These are phyloP conservation scores for Tricholoma saponaceum DNA, from an alignment of 768 basidiomycete species.

Conservation along the genomic window DNA sequence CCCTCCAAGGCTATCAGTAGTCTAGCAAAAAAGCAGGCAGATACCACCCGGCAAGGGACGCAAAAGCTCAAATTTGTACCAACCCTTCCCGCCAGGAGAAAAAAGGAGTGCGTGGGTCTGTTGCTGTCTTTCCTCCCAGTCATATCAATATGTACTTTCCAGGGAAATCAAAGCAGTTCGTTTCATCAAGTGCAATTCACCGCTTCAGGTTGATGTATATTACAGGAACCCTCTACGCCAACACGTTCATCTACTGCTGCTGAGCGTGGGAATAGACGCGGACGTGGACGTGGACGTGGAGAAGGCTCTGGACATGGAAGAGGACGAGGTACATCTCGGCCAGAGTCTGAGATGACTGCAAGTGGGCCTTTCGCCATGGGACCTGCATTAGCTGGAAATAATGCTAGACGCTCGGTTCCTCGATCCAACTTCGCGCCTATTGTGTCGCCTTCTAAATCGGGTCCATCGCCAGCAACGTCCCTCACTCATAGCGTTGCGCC, in stretches of 20 bases:
- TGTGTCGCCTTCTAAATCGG: slow-evolving; percentile 33
- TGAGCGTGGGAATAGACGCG: too few relatives aligned
- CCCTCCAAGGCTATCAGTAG: slow-evolving; percentile 68
- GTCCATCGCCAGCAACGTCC: slow-evolving; percentile 41
- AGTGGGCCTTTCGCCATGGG: slow-evolving; percentile 89
- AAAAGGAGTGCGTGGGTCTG: slow-evolving; percentile 65
- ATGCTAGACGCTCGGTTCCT: slow-evolving; percentile 45
- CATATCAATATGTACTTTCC: slow-evolving; percentile 8
- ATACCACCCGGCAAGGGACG: slow-evolving; percentile 70
- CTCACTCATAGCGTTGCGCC: slow-evolving; percentile 50
- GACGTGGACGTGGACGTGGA: slow-evolving; percentile 42
- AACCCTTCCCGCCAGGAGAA: slow-evolving; percentile 68
- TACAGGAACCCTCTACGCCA: slow-evolving; percentile 44
- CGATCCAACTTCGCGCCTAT: slow-evolving; percentile 54
- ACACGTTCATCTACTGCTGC: slow-evolving; percentile 25
- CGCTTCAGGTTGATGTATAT: slow-evolving; percentile 2
- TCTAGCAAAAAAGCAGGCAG: slow-evolving; percentile 66
- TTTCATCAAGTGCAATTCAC: slow-evolving; percentile 3
- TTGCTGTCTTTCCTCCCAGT: not conserved
- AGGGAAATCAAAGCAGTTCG: slow-evolving; percentile 68
- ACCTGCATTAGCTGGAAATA: slow-evolving; percentile 62
- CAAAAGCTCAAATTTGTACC: slow-evolving; percentile 81
- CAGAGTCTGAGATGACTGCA: slow-evolving; percentile 71
- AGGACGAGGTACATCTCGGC: slow-evolving; percentile 47
- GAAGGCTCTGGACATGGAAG: slow-evolving; percentile 50